Base-by-base conservation (phyloP, 2,329 filamentous ascomycete species). In the Calycina herbarum region DNA sequence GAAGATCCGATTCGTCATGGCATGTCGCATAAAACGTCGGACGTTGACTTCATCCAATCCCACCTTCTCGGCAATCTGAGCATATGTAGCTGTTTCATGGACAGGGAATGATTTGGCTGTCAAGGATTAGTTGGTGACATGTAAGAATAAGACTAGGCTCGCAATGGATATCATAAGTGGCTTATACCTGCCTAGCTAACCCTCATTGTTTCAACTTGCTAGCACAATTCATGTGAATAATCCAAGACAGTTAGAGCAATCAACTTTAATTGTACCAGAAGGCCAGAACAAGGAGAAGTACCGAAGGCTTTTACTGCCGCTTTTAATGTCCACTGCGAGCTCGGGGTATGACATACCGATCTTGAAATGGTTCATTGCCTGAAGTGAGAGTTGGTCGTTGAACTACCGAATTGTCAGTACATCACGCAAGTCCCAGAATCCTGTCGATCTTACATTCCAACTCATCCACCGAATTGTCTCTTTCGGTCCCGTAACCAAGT, bases 1-100 rank as follows among this genome's bases (percentile, higher is more conserved):
- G 75, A 89, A 87, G 65, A 88, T 79, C 11, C 79, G 77, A 68
- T 82, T 84, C 13, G 84, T 86, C 80, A 87, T 87, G 48, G 82
- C 84, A 73, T 86, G 81, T 7, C 85, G 82, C 33, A 86, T 74
- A 6, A 84, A 76, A 57, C 83, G 81, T 13, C 80, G 79, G 20
- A 86, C 77, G 70, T 85, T 85, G 67, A 81, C 77, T 33, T 80
- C 76, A 68, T 83, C 81, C 27, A 85, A 73, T 0, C 77, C 70
- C 0, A 81, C 82, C 68, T 80, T 81, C 57, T 76, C 69, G 59
- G 82, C 76, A 3, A 86, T 80, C 59, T 84, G 78, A 29, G 75
- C 63, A 27, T 85, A 78, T 1, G 80, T 73, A 63, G 83, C 83
- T 51, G 81, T 77, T 29, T 74, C 72, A 20, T 80, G 72, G 29